Evolutionary conservation across 192 early-diverging fungal species (phyloP).

Genomic region (Gamsiella multidivaricata): DNA sequence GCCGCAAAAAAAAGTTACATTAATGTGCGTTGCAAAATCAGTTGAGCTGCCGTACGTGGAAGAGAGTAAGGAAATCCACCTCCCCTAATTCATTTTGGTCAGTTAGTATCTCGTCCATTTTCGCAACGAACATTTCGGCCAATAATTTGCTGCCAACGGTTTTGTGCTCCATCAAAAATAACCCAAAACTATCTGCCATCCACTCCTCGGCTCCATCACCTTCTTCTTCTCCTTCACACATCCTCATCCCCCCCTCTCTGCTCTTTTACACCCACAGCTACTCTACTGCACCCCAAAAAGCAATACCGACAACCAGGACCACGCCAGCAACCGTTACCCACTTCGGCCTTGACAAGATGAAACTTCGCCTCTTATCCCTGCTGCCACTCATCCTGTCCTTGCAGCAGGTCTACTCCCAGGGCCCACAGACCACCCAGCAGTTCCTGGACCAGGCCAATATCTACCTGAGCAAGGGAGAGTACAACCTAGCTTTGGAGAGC

Average conservation of each 20-base stretch:
- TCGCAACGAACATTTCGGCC: too few relatives aligned
- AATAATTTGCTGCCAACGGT: conserved; percentile 1
- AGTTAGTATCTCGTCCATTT: too few relatives aligned
- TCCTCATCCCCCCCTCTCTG: neutral
- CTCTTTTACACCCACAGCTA: neutral
- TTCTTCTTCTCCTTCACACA: neutral
- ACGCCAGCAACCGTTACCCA: neutral
- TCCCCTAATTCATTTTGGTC: too few relatives aligned
- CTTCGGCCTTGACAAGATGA: conserved; percentile 19
- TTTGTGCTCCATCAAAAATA: too few relatives aligned
- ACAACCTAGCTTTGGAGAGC: conserved; percentile 69
- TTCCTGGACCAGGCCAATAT: conserved; percentile 57
- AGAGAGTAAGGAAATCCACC: too few relatives aligned
- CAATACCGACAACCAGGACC: neutral
- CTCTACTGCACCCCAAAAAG: neutral
- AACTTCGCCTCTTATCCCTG: conserved; percentile 38
- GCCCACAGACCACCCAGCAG: conserved; percentile 52
- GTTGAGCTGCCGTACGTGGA: too few relatives aligned
- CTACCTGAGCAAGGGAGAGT: conserved; percentile 54
- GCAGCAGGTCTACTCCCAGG: conserved; percentile 33
- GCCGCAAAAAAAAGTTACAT: too few relatives aligned
- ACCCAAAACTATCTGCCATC: too few relatives aligned
- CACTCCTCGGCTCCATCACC: neutral
- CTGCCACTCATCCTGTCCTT: conserved; percentile 35
- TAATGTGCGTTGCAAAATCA: too few relatives aligned